Evolutionary conservation across 352 stramenopile species (phyloP).

Genomic region (Phytopythium litorale): DNA sequence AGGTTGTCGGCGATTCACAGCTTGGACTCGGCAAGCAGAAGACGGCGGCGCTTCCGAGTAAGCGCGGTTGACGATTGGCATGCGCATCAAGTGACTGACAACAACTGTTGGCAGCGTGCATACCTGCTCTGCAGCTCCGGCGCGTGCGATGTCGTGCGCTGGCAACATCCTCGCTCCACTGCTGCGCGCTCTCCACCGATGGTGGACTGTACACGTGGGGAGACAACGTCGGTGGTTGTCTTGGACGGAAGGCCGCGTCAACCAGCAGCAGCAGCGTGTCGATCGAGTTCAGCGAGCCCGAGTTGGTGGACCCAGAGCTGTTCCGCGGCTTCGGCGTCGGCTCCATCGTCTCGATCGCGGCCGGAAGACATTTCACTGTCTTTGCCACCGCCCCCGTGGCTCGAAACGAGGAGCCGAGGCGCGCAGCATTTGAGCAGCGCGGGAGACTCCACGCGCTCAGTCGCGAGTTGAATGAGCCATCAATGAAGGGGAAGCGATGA

Average conservation of each 20-base stretch:
- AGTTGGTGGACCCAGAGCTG: slow-evolving; percentile 29
- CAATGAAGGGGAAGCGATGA: neutral
- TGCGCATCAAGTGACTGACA: neutral
- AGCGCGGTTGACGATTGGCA: slow-evolving; percentile 6
- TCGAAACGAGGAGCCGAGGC: slow-evolving; percentile 26
- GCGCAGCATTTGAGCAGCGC: slow-evolving; percentile 32
- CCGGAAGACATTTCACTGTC: slow-evolving; percentile 55
- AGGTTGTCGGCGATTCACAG: slow-evolving; percentile 6
- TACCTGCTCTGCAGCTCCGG: slow-evolving; percentile 49
- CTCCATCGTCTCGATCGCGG: slow-evolving; percentile 47
- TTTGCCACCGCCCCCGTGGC: slow-evolving; percentile 49
- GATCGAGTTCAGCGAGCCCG: slow-evolving; percentile 39
- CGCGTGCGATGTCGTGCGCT: slow-evolving; percentile 45
- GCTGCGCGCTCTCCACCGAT: slow-evolving; percentile 43
- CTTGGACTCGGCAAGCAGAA: slow-evolving; percentile 73
- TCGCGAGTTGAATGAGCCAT: slow-evolving; percentile 2
- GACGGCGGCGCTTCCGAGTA: slow-evolving; percentile 56
- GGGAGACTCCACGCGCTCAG: slow-evolving; percentile 38
- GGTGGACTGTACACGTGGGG: slow-evolving; percentile 75
- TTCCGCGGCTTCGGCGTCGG: slow-evolving; percentile 38
- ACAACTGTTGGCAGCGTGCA: slow-evolving; percentile 25
- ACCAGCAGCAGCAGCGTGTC: slow-evolving; percentile 13
- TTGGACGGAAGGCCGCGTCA: slow-evolving; percentile 27
- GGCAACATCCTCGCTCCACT: slow-evolving; percentile 53
- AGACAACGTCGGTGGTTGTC: slow-evolving; percentile 46